Conservation (phyloP, 345 rosid genomes). For the Iberis pinnata region DNA sequence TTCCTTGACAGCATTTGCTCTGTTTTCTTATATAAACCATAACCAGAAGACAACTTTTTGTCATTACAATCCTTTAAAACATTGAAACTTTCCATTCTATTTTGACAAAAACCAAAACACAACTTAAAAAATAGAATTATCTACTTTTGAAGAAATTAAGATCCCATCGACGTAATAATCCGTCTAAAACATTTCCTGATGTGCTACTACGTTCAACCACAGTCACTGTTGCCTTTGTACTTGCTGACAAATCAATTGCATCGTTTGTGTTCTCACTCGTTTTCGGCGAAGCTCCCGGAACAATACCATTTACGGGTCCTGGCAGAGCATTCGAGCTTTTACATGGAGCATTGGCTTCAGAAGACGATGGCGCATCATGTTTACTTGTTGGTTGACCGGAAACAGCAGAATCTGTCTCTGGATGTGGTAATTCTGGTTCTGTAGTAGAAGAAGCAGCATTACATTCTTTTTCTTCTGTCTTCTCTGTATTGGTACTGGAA, state of each 20-base stretch:
- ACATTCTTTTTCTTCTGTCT: conserved; percentile 24
- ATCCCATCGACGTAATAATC: conserved; percentile 86
- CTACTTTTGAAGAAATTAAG: conserved; percentile 59
- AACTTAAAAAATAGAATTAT: conserved; percentile 33
- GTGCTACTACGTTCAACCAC: conserved; percentile 60
- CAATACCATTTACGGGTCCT: conserved; percentile 28
- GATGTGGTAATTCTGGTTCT: conserved; percentile 24
- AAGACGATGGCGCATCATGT: conserved; percentile 16
- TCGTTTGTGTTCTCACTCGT: conserved; percentile 33
- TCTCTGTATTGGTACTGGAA: conserved; percentile 22
- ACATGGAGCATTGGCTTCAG: conserved; percentile 11
- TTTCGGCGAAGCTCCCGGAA: conserved; percentile 26
- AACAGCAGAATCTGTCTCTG: conserved; percentile 28
- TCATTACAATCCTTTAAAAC: conserved; percentile 17
- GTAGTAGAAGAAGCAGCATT: conserved; percentile 22
- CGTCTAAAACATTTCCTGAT: conserved; percentile 60
- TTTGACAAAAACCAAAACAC: conserved; percentile 34
- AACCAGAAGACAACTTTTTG: conserved; percentile 9
- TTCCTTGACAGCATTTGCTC: no score
- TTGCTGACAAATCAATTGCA: conserved; percentile 48
- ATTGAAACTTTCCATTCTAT: conserved; percentile 17
- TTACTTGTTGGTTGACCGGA: conserved; percentile 18
- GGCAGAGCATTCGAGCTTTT: conserved; percentile 18
- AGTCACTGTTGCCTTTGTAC: conserved; percentile 73
- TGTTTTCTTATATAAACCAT: conserved; percentile 4